phyloP scores from a whole-genome alignment of 108 stramenopile species.

The Conticribra guillardii region DNA sequence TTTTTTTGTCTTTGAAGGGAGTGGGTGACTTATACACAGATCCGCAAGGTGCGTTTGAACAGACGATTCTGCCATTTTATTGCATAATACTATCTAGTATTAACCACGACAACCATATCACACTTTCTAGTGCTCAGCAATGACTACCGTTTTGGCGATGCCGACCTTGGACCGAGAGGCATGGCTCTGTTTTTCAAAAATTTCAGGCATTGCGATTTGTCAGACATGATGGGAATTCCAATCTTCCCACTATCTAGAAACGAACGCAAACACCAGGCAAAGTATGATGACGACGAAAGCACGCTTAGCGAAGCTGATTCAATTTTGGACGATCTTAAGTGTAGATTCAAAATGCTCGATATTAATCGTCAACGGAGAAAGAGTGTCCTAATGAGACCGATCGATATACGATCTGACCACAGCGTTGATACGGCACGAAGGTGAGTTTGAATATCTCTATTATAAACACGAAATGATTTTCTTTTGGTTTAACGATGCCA shows the following conservation, averaged over 20 bases:
- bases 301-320: conserved; percentile 57
- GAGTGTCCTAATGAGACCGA: conserved; percentile 46
- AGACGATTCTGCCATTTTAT: not conserved
- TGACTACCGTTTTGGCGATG: conserved; percentile 85
- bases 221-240: conserved; percentile 69
- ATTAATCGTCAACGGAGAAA: conserved; percentile 58
- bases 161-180: conserved; percentile 81
- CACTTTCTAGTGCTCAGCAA: conserved; percentile 45
- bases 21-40: conserved; percentile 91
- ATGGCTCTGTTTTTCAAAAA: conserved; percentile 87
- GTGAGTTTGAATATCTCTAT: not conserved
- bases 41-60: conserved; percentile 58
- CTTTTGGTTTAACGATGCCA: too few relatives aligned
- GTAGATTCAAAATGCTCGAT: conserved; percentile 59
- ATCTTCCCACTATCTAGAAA: conserved; percentile 77
- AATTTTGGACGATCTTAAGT: conserved; percentile 32
- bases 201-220: conserved; percentile 63
- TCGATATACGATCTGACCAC: conserved; percentile 27
- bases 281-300: conserved; percentile 71
- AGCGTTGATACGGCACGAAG: conserved; percentile 30
- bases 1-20: too few relatives aligned
- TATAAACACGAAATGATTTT: not conserved
- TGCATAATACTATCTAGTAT: conserved; percentile 1
- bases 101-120: not conserved
- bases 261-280: conserved; percentile 70